Conservation (phyloP, 1,139 yeast species). For the Kazachstania sp. region DNA sequence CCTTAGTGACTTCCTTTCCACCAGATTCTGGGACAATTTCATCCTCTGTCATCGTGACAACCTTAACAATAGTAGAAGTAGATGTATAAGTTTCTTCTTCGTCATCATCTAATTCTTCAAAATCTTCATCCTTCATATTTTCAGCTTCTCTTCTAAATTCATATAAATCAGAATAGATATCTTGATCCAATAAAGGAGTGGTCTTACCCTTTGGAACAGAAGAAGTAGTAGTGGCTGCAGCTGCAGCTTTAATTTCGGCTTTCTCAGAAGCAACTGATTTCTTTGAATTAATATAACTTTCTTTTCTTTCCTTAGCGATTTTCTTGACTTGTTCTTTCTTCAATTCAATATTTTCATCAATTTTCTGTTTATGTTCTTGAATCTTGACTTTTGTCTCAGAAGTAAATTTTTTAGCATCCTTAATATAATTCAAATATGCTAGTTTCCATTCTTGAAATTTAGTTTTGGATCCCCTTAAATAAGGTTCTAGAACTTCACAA, state of each 20-base stretch:
- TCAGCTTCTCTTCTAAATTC: conserved; percentile 7
- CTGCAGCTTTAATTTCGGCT: background rate
- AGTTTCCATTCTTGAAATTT: conserved; percentile 1
- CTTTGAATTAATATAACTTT: background rate
- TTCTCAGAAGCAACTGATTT: background rate
- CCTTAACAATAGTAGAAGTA: conserved; percentile 16
- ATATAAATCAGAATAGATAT: background rate
- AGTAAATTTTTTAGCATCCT: background rate
- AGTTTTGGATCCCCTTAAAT: background rate
- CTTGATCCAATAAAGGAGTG: conserved; percentile 1
- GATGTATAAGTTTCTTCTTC: conserved; percentile 6
- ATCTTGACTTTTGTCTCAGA: background rate
- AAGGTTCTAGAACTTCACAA: background rate
- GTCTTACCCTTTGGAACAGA: background rate
- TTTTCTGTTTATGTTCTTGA: background rate
- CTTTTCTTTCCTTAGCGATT: background rate
- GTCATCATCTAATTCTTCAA: conserved; percentile 7
- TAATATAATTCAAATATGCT: background rate
- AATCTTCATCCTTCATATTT: conserved; percentile 5
- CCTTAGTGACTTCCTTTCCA: conserved; percentile 4
- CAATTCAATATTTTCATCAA: background rate
- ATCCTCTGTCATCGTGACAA: conserved; percentile 7
- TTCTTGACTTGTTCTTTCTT: conserved; percentile 1
- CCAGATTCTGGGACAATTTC: background rate
- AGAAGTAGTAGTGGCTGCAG: background rate